Base-by-base conservation (phyloP, 495 filamentous ascomycete species). In the Penicillium mononematosum region DNA sequence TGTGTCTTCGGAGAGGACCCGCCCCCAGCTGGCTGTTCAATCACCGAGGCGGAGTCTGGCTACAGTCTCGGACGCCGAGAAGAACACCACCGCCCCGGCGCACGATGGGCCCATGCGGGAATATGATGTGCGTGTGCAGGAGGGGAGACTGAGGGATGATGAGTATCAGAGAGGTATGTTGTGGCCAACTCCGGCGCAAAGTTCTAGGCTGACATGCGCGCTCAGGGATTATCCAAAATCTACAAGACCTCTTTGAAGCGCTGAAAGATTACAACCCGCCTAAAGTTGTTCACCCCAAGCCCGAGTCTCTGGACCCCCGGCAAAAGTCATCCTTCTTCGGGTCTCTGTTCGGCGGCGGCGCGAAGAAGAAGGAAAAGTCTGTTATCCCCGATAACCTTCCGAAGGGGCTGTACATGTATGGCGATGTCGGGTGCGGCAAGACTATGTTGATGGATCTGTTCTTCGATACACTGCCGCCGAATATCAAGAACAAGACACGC, bases 361-460 rank as follows among this genome's bases (percentile, higher is more conserved):
- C 63, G 8, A 73, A 72, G 52, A 68, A 76, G 55, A 53, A 44
- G 2, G 44, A 43, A 3, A 56, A 62, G 12, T 54, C 61, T 14
- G 72, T 76, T n/a, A 85, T 96, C 27, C 85, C 91, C 20, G 67
- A 79, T 50, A 81, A 87, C 61, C 79, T 96, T 8, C 94, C 94
- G 0, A 88, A 90, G 62, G 95, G 95, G 0, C 70, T 98, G 38
- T 98, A 98, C 66, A 88, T 99, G 76, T 98, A 89, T 66, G 95
- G 95, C 19, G 94, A 98, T 70, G 95, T 99, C 10, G 95, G 95
- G 22, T 93, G 91, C 65, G 95, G 95, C 44, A 99, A 99, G 80
- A 98, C 95, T 1, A 99, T 99, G 95, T 77, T 99, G 60, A 98
- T 99, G 94, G 95, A 99, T 67, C 78, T 99, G 64, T 98, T 99